Evolutionary conservation across 2,329 filamentous ascomycete species (phyloP), one percentile per base, ranked within the genome.

Genomic region (Verticillium alfalfae): DNA sequence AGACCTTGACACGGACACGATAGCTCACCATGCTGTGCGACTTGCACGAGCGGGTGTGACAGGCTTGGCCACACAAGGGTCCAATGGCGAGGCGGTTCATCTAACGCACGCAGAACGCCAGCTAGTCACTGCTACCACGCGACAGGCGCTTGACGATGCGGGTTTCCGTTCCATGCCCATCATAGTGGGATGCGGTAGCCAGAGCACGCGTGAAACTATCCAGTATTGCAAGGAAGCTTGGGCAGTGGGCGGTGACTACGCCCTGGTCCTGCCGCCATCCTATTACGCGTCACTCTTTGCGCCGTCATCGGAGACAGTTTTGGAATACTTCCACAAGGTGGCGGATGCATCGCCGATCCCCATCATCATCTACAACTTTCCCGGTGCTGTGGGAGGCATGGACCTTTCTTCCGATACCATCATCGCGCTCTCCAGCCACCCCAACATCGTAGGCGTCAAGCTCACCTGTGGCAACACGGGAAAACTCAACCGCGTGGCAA

Each of bases 1-100:
- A 72, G 85, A 91, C 61, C 76, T 92, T 61, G 89, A 92, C 70
- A 79, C 83, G 13, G 75, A 78, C 39, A 84, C 86, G 45, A 87
- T 88, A 62, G 80, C 83, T 57, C 81, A 78, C 59, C 79, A 84
- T 71, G 86, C 89, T 41, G 83, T 90, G 59, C 85, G 87, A 68
- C 85, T 94, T n/a, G 90, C 89, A 56, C 81, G 87, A 69, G 85
- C 88, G 34, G 91, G 91, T 65, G 85, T 93, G 52, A 84, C 88
- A 16, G 90, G 90, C 22, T 81, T 94, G 56, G 88, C 90, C 57
- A 91, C 88, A 12, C 90, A 93, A 72, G 91, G 91, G 56, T 92
- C 88, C 70, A 94, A 94, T 70, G 91, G 91, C 68, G 91, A 95
- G 78, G 90, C 91, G 8, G 90, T 93, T 13, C 90, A 93, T 70